Evolutionary conservation across 495 filamentous ascomycete species (phyloP).

Genomic region (Lasiosphaeria ovina): DNA sequence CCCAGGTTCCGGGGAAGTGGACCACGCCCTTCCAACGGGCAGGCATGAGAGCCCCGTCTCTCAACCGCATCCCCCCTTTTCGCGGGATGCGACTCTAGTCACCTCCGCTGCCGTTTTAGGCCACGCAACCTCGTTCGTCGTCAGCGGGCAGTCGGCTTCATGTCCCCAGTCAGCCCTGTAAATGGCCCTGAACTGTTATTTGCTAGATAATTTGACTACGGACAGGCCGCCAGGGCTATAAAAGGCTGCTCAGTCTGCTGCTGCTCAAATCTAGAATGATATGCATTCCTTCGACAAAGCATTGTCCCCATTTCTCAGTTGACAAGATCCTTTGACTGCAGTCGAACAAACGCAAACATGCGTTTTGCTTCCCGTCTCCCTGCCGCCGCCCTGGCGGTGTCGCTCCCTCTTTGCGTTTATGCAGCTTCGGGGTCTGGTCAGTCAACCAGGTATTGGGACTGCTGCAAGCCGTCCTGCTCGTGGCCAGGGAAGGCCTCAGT

Average conservation of each 20-base stretch:
- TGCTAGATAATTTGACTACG: too few relatives aligned
- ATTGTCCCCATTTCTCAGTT: too few relatives aligned
- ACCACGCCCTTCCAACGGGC: constrained; percentile 4
- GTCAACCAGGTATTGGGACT: constrained; percentile 50
- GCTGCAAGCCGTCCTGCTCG: constrained; percentile 59
- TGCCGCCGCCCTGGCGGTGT: constrained; percentile 20
- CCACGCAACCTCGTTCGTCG: constrained; percentile 5
- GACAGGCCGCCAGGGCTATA: neutral
- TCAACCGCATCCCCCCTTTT: constrained; percentile 2
- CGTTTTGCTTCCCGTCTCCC: constrained; percentile 22
- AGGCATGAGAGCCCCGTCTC: neutral
- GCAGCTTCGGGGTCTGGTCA: constrained; percentile 27
- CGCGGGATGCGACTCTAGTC: neutral
- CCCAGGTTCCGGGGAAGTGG: constrained; percentile 20
- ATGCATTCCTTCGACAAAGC: too few relatives aligned
- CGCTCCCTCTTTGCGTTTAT: constrained; percentile 21
- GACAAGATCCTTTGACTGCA: neutral
- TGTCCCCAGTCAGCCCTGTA: neutral
- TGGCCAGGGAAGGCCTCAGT: constrained; percentile 55
- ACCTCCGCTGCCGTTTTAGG: constrained; percentile 14
- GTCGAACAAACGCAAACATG: constrained; percentile 15
- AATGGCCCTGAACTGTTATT: too few relatives aligned
- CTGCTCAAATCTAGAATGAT: too few relatives aligned
- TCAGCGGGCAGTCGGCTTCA: neutral
- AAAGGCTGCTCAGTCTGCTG: neutral